A percentile compares a stretch with the other conserved stretches of the same genome.
Conservation (phyloP, 805 yeast species). For the Kluyveromyces nonfermentans region DNA sequence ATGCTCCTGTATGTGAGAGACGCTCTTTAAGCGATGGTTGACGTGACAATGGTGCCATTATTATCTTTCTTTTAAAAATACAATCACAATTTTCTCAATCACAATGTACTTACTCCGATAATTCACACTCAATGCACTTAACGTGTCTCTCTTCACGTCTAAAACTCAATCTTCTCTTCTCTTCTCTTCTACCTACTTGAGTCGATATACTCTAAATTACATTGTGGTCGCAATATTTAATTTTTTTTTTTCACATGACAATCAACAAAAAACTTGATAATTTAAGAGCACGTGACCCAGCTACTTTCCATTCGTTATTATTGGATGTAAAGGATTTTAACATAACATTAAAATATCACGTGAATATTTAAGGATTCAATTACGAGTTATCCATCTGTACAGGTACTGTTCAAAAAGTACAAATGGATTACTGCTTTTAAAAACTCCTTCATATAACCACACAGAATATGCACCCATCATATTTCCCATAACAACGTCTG, state of each 20-base stretch:
- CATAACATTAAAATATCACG: not conserved
- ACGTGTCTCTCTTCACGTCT: not conserved
- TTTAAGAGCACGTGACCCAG: too few species aligned
- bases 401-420: conserved; percentile 1
- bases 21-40: conserved; percentile 19
- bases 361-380: too few species aligned
- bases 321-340: too few species aligned
- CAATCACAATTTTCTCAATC: too few species aligned
- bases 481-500: conserved; percentile 91
- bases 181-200: not conserved
- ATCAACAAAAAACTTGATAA: too few species aligned
- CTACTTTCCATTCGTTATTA: too few species aligned
- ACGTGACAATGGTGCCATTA: conserved; percentile 6
- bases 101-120: too few species aligned
- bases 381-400: not conserved
- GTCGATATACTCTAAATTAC: not conserved
- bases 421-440: conserved; percentile 28
- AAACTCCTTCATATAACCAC: conserved; percentile 79
- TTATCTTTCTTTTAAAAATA: not conserved
- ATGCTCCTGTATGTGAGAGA: conserved; percentile 18
- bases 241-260: not conserved
- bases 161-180: not conserved
- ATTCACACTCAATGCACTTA: not conserved
- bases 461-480: conserved; percentile 80
- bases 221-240: not conserved